Conservation (phyloP, 192 early-diverging fungal species). For the Linnemannia schmuckeri region DNA sequence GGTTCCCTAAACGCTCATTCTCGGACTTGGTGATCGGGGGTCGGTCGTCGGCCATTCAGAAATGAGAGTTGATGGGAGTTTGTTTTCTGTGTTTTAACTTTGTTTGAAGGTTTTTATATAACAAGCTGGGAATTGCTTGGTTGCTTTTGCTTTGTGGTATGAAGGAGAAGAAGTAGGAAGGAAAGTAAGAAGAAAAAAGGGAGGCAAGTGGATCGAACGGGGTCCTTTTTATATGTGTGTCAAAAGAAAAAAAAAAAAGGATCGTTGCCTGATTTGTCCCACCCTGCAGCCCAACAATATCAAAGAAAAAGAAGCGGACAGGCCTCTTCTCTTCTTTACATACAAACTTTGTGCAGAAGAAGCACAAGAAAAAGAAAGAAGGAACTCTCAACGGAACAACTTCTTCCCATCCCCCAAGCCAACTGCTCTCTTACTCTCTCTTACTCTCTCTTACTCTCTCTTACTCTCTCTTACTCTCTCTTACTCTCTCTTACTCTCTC, state of each 20-base stretch:
- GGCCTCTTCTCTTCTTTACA: background rate
- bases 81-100: background rate
- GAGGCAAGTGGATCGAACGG: background rate
- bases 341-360: background rate
- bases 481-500: too few species aligned
- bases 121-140: background rate
- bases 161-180: background rate
- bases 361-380: background rate
- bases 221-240: background rate
- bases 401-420: background rate
- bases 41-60: constrained; percentile 1
- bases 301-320: background rate
- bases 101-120: background rate
- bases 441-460: too few species aligned
- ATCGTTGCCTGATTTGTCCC: background rate
- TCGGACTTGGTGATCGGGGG: constrained; percentile 3
- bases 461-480: too few species aligned
- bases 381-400: background rate
- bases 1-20: constrained; percentile 1
- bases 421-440: too few species aligned
- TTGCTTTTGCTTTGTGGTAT: background rate
- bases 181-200: background rate
- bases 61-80: background rate
- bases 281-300: background rate
- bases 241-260: background rate